These are phyloP conservation scores for Dioscorea cayenensis DNA, from an alignment of 116 monocot genomes.

Conservation along the genomic window DNA sequence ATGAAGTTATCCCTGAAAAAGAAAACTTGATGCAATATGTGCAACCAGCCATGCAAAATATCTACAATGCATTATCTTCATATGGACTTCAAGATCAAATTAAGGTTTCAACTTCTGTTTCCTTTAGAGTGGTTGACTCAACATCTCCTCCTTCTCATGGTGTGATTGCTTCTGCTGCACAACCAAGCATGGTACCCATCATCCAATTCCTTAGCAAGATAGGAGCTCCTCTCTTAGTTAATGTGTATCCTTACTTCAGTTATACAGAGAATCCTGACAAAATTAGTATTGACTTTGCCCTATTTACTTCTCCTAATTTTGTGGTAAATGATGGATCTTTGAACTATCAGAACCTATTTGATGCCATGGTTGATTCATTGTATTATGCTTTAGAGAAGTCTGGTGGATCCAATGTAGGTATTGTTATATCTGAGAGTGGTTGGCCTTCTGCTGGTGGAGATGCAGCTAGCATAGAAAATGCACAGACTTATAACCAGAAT, in stretches of 20 bases:
- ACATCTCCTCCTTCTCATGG: constrained; percentile 36
- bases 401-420: constrained; percentile 7
- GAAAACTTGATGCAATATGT: constrained; percentile 10
- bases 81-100: constrained; percentile 22
- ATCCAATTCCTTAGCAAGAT: constrained; percentile 21
- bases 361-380: constrained; percentile 36
- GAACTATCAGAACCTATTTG: constrained; percentile 44
- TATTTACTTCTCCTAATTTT: constrained; percentile 23
- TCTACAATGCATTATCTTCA: constrained; percentile 22
- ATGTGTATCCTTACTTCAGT: constrained; percentile 45
- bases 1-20: constrained; percentile 20
- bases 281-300: constrained; percentile 33
- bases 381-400: constrained; percentile 28
- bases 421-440: constrained; percentile 49
- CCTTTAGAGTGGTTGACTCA: neutral
- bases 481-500: constrained; percentile 30
- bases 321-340: constrained; percentile 15
- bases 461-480: constrained; percentile 19
- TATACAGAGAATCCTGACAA: constrained; percentile 1
- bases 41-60: constrained; percentile 51
- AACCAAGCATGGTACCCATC: constrained; percentile 10
- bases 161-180: constrained; percentile 13
- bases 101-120: constrained; percentile 42
- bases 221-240: constrained; percentile 33
- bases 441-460: constrained; percentile 42